Evolutionary conservation across 345 rosid genomes (phyloP).

Genomic region (Alliaria petiolata): DNA sequence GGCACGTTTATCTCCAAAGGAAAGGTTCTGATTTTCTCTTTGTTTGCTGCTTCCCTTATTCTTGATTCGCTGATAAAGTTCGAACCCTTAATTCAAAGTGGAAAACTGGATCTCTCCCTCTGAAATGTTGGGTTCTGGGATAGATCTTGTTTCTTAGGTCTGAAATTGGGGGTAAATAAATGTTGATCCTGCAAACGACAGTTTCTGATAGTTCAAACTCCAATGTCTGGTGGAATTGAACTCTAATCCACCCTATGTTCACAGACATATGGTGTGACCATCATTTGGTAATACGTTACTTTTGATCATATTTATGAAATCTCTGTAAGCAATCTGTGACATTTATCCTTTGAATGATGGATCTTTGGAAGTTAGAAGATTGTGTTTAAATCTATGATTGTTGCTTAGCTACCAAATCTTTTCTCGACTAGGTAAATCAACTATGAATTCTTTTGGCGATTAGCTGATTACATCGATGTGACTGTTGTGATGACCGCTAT

Average conservation of each 20-base stretch:
- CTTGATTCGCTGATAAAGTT: not conserved
- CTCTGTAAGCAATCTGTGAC: too few relatives aligned
- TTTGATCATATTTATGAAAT: not conserved
- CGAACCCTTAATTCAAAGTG: not conserved
- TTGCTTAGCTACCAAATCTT: not conserved
- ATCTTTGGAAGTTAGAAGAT: not conserved
- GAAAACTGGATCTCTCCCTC: not conserved
- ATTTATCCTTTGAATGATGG: not conserved
- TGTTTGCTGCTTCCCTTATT: not conserved
- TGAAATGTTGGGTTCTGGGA: not conserved
- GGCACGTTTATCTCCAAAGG: constrained; percentile 86
- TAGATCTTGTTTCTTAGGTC: not conserved
- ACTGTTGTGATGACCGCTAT: not conserved
- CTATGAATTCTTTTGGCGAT: too few relatives aligned
- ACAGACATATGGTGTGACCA: too few relatives aligned
- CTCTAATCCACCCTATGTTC: too few relatives aligned
- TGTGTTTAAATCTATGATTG: not conserved
- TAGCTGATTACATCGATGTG: not conserved
- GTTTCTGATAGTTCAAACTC: not conserved
- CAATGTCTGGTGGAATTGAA: too few relatives aligned
- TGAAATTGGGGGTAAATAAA: not conserved
- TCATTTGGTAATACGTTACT: not conserved
- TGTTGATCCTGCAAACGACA: not conserved
- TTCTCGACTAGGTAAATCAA: not conserved
- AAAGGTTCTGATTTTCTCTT: constrained; percentile 47